Base-by-base conservation (phyloP, 345 rosid species). In the Populus pruinosa region DNA sequence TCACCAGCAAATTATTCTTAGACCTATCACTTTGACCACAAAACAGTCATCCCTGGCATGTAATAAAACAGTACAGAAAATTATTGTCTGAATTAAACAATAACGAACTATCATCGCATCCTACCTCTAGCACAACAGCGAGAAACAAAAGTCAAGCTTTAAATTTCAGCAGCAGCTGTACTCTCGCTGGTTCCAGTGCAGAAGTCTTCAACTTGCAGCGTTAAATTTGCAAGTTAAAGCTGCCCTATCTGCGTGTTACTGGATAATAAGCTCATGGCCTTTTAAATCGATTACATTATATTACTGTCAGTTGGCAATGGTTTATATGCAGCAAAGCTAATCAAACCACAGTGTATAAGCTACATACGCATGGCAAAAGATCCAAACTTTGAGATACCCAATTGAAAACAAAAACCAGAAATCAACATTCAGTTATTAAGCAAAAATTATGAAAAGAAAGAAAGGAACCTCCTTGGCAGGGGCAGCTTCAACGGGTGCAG, bases 401-500 rank as follows among this genome's bases (percentile, higher is more conserved):
- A 23, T 39, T 7, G 8, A 27, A 74, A n/a, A 8, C 23, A 20
- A 31, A 55, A 21, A 61, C 7, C 23, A 29, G 0, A 18, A 67
- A 41, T 29, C 56, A 74, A 11, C 1, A 66, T 20, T 47, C 8
- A 41, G 38, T 61, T 17, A 1, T 31, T 21, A 17, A 21, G 25
- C 25, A 17, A 41, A 39, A 21, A 31, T 9, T 7, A 21, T 21
- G 62, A 1, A 56, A 56, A 56, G 23, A 41, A 56, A n/a, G n/a
- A 56, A 8, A 74, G 74, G 23, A 61, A 83, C 86, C 85, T 79
- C 78, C 49, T 77, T 69, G 36, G 81, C 84, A 69, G 80, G 71
- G 71, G 78, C 29, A 63, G 56, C 76, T 79, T 85, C 74, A 47
- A 66, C 76, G n/a, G 81, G 36, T 25, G 82, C 85, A 64, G 88